These are phyloP conservation scores for Pleurotus eryngii DNA, from an alignment of 768 basidiomycete species.

Conservation along the genomic window DNA sequence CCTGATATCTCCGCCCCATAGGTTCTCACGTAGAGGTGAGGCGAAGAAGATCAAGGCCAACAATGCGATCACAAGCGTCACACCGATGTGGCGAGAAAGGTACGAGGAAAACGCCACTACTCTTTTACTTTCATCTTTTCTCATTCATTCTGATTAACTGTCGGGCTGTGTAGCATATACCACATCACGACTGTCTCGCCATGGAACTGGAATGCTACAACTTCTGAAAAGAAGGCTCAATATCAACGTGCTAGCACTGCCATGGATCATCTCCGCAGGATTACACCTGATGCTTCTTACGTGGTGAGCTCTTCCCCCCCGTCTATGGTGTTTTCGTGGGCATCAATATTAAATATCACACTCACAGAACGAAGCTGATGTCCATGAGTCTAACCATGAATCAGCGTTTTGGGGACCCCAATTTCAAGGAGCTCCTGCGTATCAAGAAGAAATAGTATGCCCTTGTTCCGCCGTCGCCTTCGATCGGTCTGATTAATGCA, in stretches of 20 bases:
- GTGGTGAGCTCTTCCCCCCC: slow-evolving; percentile 28
- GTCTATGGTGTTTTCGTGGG: background rate
- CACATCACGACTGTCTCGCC: slow-evolving; percentile 40
- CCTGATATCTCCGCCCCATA: slow-evolving; percentile 36
- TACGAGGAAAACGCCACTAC: background rate
- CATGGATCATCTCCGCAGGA: slow-evolving; percentile 35
- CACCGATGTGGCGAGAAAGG: slow-evolving; percentile 35
- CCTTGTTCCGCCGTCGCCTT: background rate
- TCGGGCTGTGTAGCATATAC: slow-evolving; percentile 29
- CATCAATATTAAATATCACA: background rate
- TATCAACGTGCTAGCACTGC: slow-evolving; percentile 33
- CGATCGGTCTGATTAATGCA: background rate
- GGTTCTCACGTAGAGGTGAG: slow-evolving; percentile 26
- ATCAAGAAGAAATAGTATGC: slow-evolving; percentile 49
- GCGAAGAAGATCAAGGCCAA: slow-evolving; percentile 19
- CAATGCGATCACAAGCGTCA: slow-evolving; percentile 28
- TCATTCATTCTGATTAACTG: background rate
- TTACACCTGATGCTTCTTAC: slow-evolving; percentile 46
- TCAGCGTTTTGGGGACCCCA: slow-evolving; percentile 41
- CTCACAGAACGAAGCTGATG: slow-evolving; percentile 44
- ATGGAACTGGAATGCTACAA: slow-evolving; percentile 47
- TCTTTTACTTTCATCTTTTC: background rate
- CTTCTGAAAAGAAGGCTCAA: slow-evolving; percentile 26
- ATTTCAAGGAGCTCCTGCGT: slow-evolving; percentile 35
- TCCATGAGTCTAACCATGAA: slow-evolving; percentile 43